Base-by-base conservation (phyloP, 176 grass and related monocot species). In the Juncus effusus region DNA sequence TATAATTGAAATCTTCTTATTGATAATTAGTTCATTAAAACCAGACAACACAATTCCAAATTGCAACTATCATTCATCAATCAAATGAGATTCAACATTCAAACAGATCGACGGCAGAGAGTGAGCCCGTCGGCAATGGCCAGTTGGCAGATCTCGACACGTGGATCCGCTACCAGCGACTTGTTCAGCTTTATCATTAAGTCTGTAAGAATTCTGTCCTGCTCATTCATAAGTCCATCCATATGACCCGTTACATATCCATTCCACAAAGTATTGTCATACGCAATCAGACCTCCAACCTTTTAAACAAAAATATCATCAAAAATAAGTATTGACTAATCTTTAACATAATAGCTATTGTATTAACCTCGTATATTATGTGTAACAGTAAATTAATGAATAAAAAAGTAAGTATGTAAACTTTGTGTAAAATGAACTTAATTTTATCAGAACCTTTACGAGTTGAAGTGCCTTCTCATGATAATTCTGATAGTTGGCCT, bases 191-290 rank as follows among this genome's bases (percentile, higher is more conserved):
- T 83, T 40, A 74, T 41, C 11, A 82, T 4, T 4, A 0, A 0
- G 3, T 55, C 54, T 10, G 77, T 36, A 4, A 76, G 41, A 56
- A 52, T 10, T 11, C 62, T 60, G 41, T 88, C 79, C 44, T 0
- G 0, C 35, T 80, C 77, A 10, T 60, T 41, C 10, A 95, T 53
- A 16, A 72, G 75, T 51, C 64, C 50, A n/a, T 80, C 76, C 55
- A 74, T 74, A 7, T 72, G 72, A n/a, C 59, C 11, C 16, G 51
- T 75, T 2, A 90, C 86, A 5, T 74, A 66, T 4, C 86, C 86
- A 4, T 63, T 67, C 71, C 78, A 95, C 38, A 95, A 73, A 42
- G 83, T 95, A 80, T 90, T 95, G 78, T 95, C 86, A 65, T 90
- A 95, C 8, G 66, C 83, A 10, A 95, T 80, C 13, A 84, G 59